Conservation (phyloP, 305 asterid genomes). For the Fraxinus sp. region DNA sequence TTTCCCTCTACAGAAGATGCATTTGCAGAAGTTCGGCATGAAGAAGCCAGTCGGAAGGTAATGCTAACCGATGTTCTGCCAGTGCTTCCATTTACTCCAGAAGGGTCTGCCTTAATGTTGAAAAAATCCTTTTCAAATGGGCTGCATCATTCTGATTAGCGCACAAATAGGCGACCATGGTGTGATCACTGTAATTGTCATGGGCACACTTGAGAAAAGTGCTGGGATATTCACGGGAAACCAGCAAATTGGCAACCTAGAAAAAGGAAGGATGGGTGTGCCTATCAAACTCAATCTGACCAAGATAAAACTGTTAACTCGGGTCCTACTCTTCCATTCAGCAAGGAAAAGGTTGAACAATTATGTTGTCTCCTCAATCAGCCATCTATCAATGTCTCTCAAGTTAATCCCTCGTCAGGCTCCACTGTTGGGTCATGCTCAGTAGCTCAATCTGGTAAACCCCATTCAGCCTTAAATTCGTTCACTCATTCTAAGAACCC, state of each 20-base stretch:
- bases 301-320: neutral
- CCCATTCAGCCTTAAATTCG: neutral
- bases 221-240: neutral
- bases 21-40: neutral
- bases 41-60: neutral
- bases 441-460: neutral
- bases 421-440: neutral
- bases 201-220: neutral
- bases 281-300: neutral
- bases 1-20: neutral
- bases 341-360: neutral
- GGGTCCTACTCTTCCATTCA: neutral
- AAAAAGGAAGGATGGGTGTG: neutral
- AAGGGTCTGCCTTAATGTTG: neutral
- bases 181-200: neutral
- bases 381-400: neutral
- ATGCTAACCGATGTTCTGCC: neutral
- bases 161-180: neutral
- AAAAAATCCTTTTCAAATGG: neutral
- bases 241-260: neutral
- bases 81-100: neutral
- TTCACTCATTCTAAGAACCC: neutral
- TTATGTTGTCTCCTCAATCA: neutral
- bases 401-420: neutral
- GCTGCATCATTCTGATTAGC: too few relatives aligned